Evolutionary conservation across 1,284 basidiomycete species (phyloP), one percentile per base, ranked within the genome.

Genomic region (Puccinia coronata): DNA sequence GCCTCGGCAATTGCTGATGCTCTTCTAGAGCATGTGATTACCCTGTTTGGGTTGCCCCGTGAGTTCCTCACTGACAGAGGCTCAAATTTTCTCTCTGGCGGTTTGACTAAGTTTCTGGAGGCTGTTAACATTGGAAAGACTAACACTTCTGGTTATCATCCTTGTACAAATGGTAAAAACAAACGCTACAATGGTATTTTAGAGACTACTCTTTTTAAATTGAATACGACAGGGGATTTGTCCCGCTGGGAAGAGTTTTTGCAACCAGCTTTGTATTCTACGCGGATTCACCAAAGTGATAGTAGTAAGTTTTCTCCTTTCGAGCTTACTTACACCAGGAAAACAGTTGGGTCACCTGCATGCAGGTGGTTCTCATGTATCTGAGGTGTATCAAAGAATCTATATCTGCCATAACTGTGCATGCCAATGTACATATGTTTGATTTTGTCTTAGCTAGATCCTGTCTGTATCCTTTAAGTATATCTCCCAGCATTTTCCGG

Each of bases 201-300:
- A 11, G 57, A 61, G 57, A n/a, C 43, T 14, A 18, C 73, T 28
- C 11, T 76, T 1, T 74, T 74, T 23, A 34, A 39, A 34, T 18
- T 57, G 1, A 74, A 74, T 18, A 55, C 3, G 20, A 20, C 51
- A 18, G 53, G 53, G 1, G 51, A 74, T 39, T n/a, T 25, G n/a
- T 23, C 28, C 18, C 49, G 11, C 8, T 74, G 71, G 71, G 31
- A 53, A n/a, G 51, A 74, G 11, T 72, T 53, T n/a, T 28, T 72
- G 4, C 39, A 47, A 3, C 47, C 47, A 25, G 70, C 70, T 86
- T 86, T 0, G 4, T 71, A 25, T 20, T 34, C 69, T 6, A 43
- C 41, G 12, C 0, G 69, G 12, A 31, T 71, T 6, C 43, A 71
- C 28, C 28, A 34, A 14, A 71, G 69, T 47, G 51, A 41, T 20